Conservation (phyloP, 305 asterid species). For the Fraxinus latifolia region DNA sequence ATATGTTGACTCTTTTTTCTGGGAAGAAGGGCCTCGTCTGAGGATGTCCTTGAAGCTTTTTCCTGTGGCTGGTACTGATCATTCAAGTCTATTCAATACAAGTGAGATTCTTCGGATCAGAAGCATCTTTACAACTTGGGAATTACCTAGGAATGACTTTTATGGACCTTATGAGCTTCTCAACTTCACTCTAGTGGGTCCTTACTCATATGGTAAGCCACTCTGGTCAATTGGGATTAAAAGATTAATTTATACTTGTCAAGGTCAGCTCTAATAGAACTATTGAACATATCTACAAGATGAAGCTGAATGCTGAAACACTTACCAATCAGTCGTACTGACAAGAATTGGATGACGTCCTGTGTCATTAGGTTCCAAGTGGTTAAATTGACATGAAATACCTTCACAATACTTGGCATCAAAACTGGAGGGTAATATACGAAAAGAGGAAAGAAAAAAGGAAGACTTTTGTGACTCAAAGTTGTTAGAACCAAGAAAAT, state of each 20-base stretch:
- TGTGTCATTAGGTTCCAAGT: background rate
- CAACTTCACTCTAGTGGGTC: conserved; percentile 52
- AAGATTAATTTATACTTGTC: background rate
- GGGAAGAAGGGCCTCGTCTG: conserved; percentile 55
- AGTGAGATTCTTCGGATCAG: conserved; percentile 41
- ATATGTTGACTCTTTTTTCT: conserved; percentile 33
- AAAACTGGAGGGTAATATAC: background rate
- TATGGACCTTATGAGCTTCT: conserved; percentile 59
- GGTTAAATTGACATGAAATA: background rate
- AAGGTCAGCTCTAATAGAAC: background rate
- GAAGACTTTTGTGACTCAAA: background rate
- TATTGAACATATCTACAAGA: background rate
- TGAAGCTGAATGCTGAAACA: background rate
- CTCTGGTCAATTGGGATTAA: background rate
- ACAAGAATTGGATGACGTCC: background rate
- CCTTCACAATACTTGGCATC: background rate
- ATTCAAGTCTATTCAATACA: conserved; percentile 30
- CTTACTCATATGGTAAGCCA: conserved; percentile 41
- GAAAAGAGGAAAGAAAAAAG: background rate
- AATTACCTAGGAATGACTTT: conserved; percentile 31
- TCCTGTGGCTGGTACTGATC: conserved; percentile 31
- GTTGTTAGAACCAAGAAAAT: background rate
- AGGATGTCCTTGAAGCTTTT: conserved; percentile 50
- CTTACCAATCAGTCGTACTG: background rate
- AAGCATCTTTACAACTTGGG: conserved; percentile 37